These are phyloP conservation scores for Pythium utonaiense DNA, from an alignment of 352 stramenopile genomes.

Conservation along the genomic window DNA sequence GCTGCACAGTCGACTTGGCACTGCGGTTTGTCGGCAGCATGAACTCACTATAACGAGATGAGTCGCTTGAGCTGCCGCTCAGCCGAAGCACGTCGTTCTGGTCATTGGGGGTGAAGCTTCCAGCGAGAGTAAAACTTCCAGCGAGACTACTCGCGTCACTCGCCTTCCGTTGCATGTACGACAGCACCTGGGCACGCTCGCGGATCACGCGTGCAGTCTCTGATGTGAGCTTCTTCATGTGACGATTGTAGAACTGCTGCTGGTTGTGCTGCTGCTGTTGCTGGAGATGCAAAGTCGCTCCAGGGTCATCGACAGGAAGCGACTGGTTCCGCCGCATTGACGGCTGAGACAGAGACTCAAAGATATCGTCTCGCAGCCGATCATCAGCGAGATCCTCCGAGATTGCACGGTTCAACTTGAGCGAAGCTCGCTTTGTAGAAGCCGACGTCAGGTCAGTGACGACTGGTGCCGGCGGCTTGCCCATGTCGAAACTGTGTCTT, in stretches of 20 bases:
- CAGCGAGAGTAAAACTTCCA: not conserved
- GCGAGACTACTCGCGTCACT: constrained; percentile 74
- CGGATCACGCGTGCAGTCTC: constrained; percentile 71
- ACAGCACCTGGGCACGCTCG: constrained; percentile 82
- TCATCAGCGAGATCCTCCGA: constrained; percentile 19
- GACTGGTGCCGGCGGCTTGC: not conserved
- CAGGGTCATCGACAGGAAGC: constrained; percentile 7
- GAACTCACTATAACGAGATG: constrained; percentile 45
- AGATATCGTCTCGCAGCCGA: not conserved
- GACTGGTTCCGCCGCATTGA: constrained; percentile 22
- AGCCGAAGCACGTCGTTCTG: constrained; percentile 32
- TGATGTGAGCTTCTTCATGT: constrained; percentile 19
- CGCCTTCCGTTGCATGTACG: constrained; percentile 83
- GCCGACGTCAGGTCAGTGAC: not conserved
- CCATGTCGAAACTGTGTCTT: constrained; percentile 21
- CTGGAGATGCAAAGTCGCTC: constrained; percentile 11
- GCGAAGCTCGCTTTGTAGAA: constrained; percentile 2
- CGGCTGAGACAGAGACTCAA: constrained; percentile 12
- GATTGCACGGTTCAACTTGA: constrained; percentile 5
- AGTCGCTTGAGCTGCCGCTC: constrained; percentile 73
- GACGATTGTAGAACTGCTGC: constrained; percentile 18
- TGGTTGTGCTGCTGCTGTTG: constrained; percentile 25
- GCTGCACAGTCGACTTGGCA: constrained; percentile 30
- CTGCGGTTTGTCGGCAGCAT: constrained; percentile 42
- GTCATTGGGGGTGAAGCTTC: constrained; percentile 37